Percentiles rank a stretch among this genome's conserved stretches.
phyloP scores from a whole-genome alignment of 2,329 filamentous ascomycete species.

The Zymoseptoria crescenta region DNA sequence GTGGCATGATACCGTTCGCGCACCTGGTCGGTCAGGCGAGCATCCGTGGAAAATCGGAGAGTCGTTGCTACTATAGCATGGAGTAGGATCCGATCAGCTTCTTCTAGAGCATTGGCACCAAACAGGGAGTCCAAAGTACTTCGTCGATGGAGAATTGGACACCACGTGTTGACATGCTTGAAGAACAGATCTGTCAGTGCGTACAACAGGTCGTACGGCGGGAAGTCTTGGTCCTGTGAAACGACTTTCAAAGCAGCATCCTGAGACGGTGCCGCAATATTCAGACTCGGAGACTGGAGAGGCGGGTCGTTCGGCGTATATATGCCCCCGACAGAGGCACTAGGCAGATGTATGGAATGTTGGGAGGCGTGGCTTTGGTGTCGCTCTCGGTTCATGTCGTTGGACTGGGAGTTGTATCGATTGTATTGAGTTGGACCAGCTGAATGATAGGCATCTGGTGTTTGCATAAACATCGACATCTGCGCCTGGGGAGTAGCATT shows the following conservation, averaged over 20 bases:
- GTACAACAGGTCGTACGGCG: constrained; percentile 53
- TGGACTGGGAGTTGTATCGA: constrained; percentile 10
- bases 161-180: constrained; percentile 61
- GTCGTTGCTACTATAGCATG: constrained; percentile 87
- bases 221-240: constrained; percentile 37
- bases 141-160: constrained; percentile 80
- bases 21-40: constrained; percentile 63
- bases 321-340: constrained; percentile 12
- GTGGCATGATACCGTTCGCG: constrained; percentile 67
- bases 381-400: constrained; percentile 11
- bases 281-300: constrained; percentile 52
- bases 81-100: constrained; percentile 72
- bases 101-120: constrained; percentile 65
- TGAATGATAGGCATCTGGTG: constrained; percentile 32
- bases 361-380: constrained; percentile 19
- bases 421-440: constrained; percentile 22
- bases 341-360: constrained; percentile 13
- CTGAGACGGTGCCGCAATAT: constrained; percentile 31
- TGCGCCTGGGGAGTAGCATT: constrained; percentile 36
- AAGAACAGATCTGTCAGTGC: constrained; percentile 55
- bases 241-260: constrained; percentile 6
- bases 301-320: constrained; percentile 33
- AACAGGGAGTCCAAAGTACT: constrained; percentile 74
- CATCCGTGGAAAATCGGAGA: constrained; percentile 72
- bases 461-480: constrained; percentile 41